These are phyloP conservation scores for Colletotrichum zoysiae DNA, from an alignment of 2,329 filamentous ascomycete genomes.

Conservation along the genomic window DNA sequence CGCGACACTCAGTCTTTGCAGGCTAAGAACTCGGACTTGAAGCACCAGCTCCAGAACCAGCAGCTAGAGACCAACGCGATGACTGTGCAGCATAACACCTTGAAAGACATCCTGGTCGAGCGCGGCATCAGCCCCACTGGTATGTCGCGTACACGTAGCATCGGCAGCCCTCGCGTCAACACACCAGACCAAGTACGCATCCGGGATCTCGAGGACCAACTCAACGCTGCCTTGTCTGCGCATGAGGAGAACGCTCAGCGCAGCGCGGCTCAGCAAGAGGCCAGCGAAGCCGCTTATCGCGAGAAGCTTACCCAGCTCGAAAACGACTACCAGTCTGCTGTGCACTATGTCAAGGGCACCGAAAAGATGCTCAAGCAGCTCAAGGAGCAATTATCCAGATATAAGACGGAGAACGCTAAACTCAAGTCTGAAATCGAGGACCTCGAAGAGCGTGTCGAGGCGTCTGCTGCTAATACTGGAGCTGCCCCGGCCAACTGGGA, in stretches of 20 bases:
- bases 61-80: constrained; percentile 96
- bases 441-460: constrained; percentile 67
- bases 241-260: constrained; percentile 87
- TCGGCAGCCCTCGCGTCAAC: constrained; percentile 80
- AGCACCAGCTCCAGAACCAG: constrained; percentile 84
- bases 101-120: constrained; percentile 93
- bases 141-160: constrained; percentile 76
- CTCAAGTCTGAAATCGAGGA: constrained; percentile 85
- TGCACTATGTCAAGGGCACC: constrained; percentile 97
- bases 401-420: constrained; percentile 87
- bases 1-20: constrained; percentile 87
- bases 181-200: constrained; percentile 86
- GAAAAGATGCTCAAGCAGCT: constrained; percentile 99
- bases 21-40: constrained; percentile 83
- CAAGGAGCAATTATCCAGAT: constrained; percentile 95
- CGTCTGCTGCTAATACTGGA: constrained; percentile 46
- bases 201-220: constrained; percentile 88
- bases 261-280: constrained; percentile 84
- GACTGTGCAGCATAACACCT: constrained; percentile 88
- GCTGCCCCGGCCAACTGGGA: constrained; percentile 76
- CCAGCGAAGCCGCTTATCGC: constrained; percentile 89
- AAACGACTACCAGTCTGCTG: constrained; percentile 96
- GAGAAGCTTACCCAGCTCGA: constrained; percentile 95
- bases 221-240: constrained; percentile 79
- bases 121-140: constrained; percentile 86